phyloP scores from a whole-genome alignment of 345 rosid species.

The Eucalyptus melliodora region DNA sequence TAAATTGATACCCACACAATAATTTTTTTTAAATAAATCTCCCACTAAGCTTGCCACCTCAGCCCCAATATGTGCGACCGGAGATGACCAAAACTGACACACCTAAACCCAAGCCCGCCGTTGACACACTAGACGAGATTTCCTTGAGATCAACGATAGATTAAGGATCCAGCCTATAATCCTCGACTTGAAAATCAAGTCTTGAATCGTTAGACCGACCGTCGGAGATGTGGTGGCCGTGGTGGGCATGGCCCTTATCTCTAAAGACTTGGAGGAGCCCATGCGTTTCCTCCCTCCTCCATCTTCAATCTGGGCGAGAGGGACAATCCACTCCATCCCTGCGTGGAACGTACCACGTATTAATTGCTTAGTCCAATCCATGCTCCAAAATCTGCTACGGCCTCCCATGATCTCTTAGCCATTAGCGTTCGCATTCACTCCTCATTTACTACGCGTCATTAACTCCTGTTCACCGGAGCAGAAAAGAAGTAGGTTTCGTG shows the following conservation, averaged over 20 bases:
- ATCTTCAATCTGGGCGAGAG: neutral
- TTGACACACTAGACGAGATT: neutral
- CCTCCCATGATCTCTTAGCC: neutral
- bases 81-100: neutral
- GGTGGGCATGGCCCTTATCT: neutral
- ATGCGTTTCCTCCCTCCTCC: neutral
- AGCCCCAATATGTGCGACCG: neutral
- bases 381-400: neutral
- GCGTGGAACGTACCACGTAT: neutral
- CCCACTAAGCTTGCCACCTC: too few relatives aligned
- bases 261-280: neutral
- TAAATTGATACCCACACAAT: accelerated
- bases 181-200: neutral
- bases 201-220: neutral
- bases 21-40: neutral
- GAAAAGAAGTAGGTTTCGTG: neutral
- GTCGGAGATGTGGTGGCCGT: neutral
- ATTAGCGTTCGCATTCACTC: neutral
- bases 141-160: neutral
- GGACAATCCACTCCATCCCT: neutral
- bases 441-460: neutral
- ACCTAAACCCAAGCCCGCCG: neutral
- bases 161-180: neutral
- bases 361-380: neutral
- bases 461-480: neutral